Percentiles rank a stretch among this genome's conserved stretches.
Evolutionary conservation across 2,329 filamentous ascomycete species (phyloP).

Genomic region (Botrytis paeoniae): DNA sequence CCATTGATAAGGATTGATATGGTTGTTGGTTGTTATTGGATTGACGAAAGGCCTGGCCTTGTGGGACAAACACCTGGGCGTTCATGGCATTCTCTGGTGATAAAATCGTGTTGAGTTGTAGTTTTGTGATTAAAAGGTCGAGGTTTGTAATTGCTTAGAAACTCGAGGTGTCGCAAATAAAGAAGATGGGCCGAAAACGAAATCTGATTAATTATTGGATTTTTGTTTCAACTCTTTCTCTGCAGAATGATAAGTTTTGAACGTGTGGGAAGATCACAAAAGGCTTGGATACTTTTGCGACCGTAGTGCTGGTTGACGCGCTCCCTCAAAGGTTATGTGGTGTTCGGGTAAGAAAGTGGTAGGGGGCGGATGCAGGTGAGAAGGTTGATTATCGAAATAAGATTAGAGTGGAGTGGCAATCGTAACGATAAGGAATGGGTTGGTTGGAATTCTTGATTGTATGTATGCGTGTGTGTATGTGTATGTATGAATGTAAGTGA

Average conservation of each 20-base stretch:
- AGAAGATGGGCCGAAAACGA: constrained; percentile 8
- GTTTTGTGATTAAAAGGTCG: constrained; percentile 27
- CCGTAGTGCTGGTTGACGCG: constrained; percentile 19
- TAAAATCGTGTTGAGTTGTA: constrained; percentile 26
- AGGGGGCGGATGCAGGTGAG: constrained; percentile 19
- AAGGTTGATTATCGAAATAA: constrained; percentile 22
- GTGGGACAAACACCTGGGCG: constrained; percentile 36
- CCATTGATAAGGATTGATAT: constrained; percentile 37
- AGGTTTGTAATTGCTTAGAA: constrained; percentile 19
- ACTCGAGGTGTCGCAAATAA: constrained; percentile 20
- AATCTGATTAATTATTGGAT: not conserved
- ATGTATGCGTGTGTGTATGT: not conserved
- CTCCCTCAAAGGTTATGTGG: constrained; percentile 17
- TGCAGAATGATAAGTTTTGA: not conserved
- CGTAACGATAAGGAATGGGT: constrained; percentile 13
- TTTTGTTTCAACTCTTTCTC: not conserved
- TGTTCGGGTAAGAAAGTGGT: constrained; percentile 16
- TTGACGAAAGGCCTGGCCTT: constrained; percentile 35
- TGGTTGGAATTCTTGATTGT: not conserved
- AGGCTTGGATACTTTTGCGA: constrained; percentile 20
- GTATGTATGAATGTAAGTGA: not conserved
- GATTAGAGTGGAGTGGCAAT: constrained; percentile 16
- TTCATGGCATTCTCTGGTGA: constrained; percentile 39
- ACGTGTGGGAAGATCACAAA: not conserved
- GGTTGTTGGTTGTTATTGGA: constrained; percentile 33